Evolutionary conservation across 805 yeast genomes (phyloP), one percentile per base, ranked within the genome.

Genomic region (Suhomyces xylopsoci): DNA sequence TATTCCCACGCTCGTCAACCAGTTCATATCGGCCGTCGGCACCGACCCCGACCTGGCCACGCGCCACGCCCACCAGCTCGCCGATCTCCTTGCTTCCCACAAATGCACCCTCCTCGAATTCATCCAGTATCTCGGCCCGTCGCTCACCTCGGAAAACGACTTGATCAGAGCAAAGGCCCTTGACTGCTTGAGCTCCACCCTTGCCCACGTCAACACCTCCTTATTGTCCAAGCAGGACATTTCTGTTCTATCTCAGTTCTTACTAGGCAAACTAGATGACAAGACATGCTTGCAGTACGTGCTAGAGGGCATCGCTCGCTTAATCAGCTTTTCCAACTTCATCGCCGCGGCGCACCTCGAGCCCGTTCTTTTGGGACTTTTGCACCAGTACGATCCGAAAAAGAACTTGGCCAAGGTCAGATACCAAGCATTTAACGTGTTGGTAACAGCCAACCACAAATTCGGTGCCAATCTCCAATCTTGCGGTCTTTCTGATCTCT

Each of bases 221-320:
- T 30, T 51, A 6, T 56, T 76, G 7, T 59, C 74, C n/a, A 63
- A 69, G 19, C 79, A 78, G 45, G 87, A 83, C 58, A 68, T 81
- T 7, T 61, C 66, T 24, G 85, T 81, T 10, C 66, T 83, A 49
- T 51, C 79, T 15, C 77, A 79, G 5, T 93, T 93, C 65, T 79
- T 83, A 51, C 54, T 78, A 14, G 82, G 84, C 15, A 87, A 93
- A 58, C 66, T 90, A 20, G 87, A 83, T 10, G 97, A 91, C 61
- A 74, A 77, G 14, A 67, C 74, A 3, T 77, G 87, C 43, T 62
- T 83, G 28, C 70, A 70, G 38, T 81, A 81, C 54, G 78, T 85
- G 1, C 65, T 87, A 2, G 64, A 61, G 8, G 91, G 90, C 0
- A 57, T 92, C 7, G 62, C 62, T 15, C 73, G 83, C 1, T 64